phyloP scores from a whole-genome alignment of 768 basidiomycete genomes.

The Russula ochroleuca region DNA sequence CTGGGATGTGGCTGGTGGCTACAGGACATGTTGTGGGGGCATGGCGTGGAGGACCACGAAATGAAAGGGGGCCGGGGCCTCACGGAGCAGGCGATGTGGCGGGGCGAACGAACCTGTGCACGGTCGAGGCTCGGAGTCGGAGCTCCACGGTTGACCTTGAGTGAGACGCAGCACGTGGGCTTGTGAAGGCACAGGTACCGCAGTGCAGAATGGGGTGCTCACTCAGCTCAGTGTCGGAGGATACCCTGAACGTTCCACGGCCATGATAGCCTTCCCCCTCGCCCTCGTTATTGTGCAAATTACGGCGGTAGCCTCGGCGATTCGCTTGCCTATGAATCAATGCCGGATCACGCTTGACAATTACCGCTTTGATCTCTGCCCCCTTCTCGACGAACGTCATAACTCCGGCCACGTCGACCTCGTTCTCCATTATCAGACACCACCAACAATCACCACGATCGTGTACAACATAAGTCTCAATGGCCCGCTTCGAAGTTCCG shows the following conservation, averaged over 20 bases:
- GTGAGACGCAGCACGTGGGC: not conserved
- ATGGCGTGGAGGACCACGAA: not conserved
- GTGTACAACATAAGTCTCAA: slow-evolving; percentile 32
- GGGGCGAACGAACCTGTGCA: not conserved
- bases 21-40: not conserved
- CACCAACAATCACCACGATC: slow-evolving; percentile 33
- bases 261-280: slow-evolving; percentile 9
- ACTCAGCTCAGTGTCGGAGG: not conserved
- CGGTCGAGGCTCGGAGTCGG: too few species aligned
- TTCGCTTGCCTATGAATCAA: not conserved
- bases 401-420: slow-evolving; percentile 26
- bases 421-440: slow-evolving; percentile 27
- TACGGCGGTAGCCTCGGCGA: slow-evolving; percentile 1
- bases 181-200: not conserved
- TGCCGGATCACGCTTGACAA: slow-evolving; percentile 8
- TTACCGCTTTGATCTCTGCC: slow-evolving; percentile 33
- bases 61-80: not conserved
- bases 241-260: not conserved
- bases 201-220: not conserved
- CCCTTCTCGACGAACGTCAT: slow-evolving; percentile 29
- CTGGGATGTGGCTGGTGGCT: not conserved
- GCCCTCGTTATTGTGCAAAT: not conserved
- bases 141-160: too few species aligned
- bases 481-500: slow-evolving; percentile 31
- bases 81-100: not conserved